Percentiles rank a stretch among this genome's conserved stretches.
Evolutionary conservation across 306 rosid species (phyloP).

Genomic region (Argentina anserina): DNA sequence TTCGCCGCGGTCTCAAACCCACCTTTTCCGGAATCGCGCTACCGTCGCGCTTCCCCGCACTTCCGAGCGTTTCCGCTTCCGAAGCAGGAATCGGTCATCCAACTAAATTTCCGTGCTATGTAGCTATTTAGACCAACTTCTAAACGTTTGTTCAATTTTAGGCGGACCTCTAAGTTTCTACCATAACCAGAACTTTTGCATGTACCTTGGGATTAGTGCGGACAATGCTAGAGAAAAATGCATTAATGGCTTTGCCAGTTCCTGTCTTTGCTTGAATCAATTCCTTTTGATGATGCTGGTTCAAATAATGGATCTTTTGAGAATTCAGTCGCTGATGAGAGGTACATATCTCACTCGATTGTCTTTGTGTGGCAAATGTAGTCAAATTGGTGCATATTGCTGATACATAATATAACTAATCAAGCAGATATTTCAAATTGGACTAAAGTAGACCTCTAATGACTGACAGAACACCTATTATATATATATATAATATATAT

Average conservation of each 20-base stretch:
- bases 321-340: constrained; percentile 59
- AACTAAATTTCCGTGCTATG: too few relatives aligned
- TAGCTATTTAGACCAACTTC: constrained; percentile 10
- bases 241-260: constrained; percentile 75
- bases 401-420: neutral
- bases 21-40: too few relatives aligned
- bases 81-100: too few relatives aligned
- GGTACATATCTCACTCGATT: constrained; percentile 41
- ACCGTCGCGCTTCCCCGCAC: too few relatives aligned
- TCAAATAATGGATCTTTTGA: constrained; percentile 60
- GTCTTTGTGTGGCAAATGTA: constrained; percentile 9
- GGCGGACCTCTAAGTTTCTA: constrained; percentile 67
- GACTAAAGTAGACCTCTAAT: neutral
- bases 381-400: neutral
- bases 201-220: constrained; percentile 50
- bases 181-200: constrained; percentile 66
- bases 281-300: constrained; percentile 74
- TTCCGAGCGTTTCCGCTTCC: too few relatives aligned
- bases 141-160: constrained; percentile 28
- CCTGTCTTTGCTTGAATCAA: constrained; percentile 78
- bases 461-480: neutral
- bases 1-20: too few relatives aligned
- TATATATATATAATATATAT: too few relatives aligned
- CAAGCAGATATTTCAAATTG: neutral
- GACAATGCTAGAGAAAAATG: constrained; percentile 63